phyloP scores from a whole-genome alignment of 768 basidiomycete genomes.

The Rhizopogon vesiculosus region DNA sequence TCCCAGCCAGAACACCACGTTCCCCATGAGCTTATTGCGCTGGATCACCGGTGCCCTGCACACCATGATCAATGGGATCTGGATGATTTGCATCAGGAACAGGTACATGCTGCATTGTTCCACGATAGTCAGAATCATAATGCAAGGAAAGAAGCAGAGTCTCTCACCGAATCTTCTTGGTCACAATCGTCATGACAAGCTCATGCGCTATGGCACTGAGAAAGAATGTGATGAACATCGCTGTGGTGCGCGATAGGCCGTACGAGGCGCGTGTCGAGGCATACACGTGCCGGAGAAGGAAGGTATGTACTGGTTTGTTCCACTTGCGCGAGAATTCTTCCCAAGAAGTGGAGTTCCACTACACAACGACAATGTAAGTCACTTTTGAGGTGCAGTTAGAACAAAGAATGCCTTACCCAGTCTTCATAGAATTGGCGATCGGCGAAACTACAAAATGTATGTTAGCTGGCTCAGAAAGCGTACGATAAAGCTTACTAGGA shows the following conservation, averaged over 20 bases:
- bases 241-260: constrained; percentile 68
- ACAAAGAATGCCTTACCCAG: constrained; percentile 52
- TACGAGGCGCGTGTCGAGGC: constrained; percentile 80
- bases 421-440: constrained; percentile 97
- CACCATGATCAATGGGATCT: constrained; percentile 86
- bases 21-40: constrained; percentile 76
- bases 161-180: constrained; percentile 79
- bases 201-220: constrained; percentile 90
- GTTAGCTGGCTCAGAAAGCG: neutral
- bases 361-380: neutral
- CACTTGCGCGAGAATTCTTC: constrained; percentile 98
- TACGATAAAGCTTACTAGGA: constrained; percentile 57
- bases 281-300: constrained; percentile 93
- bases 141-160: neutral
- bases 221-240: constrained; percentile 91
- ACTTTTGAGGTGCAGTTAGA: neutral
- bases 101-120: constrained; percentile 64
- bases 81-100: constrained; percentile 79
- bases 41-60: constrained; percentile 75
- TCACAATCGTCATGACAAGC: constrained; percentile 94
- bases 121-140: neutral
- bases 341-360: constrained; percentile 98
- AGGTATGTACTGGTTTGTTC: constrained; percentile 96
- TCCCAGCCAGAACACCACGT: constrained; percentile 91
- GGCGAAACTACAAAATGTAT: constrained; percentile 62